Evolutionary conservation across 169 alveolate genomes (phyloP).

Genomic region (Theileria orientalis): DNA sequence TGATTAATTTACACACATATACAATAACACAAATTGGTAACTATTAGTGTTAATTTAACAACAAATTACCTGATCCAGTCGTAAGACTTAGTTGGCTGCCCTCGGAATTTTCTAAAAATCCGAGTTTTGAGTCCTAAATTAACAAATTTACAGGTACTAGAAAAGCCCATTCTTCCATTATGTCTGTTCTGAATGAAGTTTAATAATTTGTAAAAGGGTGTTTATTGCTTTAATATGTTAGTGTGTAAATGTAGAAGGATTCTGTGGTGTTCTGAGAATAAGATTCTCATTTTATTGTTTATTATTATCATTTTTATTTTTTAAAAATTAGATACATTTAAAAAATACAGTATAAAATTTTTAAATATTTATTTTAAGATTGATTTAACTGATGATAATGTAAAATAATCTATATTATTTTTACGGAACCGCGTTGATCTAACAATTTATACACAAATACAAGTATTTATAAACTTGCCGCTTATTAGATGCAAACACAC

Average conservation of each 20-base stretch:
- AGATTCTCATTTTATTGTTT: neutral
- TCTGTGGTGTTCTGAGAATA: neutral
- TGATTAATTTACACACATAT: neutral
- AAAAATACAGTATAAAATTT: neutral
- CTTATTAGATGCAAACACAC: too few relatives aligned
- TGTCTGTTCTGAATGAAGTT: neutral
- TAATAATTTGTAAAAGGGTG: too few relatives aligned
- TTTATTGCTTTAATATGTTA: too few relatives aligned
- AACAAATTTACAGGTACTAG: slow-evolving; percentile 74
- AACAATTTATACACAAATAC: too few relatives aligned
- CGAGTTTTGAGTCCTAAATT: slow-evolving; percentile 76
- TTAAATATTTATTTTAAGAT: neutral
- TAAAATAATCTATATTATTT: neutral
- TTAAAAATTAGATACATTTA: too few relatives aligned
- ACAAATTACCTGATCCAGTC: slow-evolving; percentile 74
- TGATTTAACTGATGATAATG: neutral
- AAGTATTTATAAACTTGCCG: too few relatives aligned
- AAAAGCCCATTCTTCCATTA: slow-evolving; percentile 71
- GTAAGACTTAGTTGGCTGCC: slow-evolving; percentile 84
- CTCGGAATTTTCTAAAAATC: slow-evolving; percentile 72
- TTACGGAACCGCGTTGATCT: too few relatives aligned
- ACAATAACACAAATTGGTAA: neutral
- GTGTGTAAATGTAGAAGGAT: slow-evolving; percentile 7
- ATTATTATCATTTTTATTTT: too few relatives aligned
- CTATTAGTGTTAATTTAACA: neutral